Evolutionary conservation across 2,329 filamentous ascomycete genomes (phyloP), one percentile per base, ranked within the genome.

Genomic region (Knufia petricola): DNA sequence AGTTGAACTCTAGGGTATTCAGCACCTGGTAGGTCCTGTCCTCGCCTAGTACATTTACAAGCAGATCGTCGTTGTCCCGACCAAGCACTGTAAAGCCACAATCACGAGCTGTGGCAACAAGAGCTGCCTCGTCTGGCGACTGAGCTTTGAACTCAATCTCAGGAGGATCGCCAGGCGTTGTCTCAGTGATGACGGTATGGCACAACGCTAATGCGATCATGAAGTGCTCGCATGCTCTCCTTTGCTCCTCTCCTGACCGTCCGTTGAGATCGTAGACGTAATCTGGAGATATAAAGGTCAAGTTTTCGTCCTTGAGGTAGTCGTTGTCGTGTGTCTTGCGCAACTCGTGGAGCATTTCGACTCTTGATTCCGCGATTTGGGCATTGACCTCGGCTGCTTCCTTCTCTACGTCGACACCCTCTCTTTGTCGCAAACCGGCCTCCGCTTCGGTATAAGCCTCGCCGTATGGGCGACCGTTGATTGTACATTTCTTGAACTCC

Each of bases 401-500:
- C 54, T 81, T 81, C 55, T 90, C 89, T 3, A 89, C 84, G 61
- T 96, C 82, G 44, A 95, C 77, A 42, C 92, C 92, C 66, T 90
- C 72, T 52, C 92, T 80, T 66, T 90, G 88, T 63, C 94, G 88
- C 86, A 98, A 92, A 50, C 92, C 92, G 45, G 90, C 86, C 66
- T 95, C 87, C 0, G 92, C 92, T 66, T 98, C 92, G 0, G 94
- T 98, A 61, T 95, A 98, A 0, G 92, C 92, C 69, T 98, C 92
- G 53, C 94, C 92, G 58, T 98, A 98, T 0, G 89, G 82, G 52
- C 92, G 79, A n/a, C 90, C 90, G 60, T 96, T 96, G 67, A 98
- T 83, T 0, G 89, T 94, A 48, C 85, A 88, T 67, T 98, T 98
- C 67, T 96, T 98, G 78, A 96, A 98, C 65, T 98, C 94, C 92